phyloP scores from a whole-genome alignment of 2,329 filamentous ascomycete species.

The Xylaria sp. region DNA sequence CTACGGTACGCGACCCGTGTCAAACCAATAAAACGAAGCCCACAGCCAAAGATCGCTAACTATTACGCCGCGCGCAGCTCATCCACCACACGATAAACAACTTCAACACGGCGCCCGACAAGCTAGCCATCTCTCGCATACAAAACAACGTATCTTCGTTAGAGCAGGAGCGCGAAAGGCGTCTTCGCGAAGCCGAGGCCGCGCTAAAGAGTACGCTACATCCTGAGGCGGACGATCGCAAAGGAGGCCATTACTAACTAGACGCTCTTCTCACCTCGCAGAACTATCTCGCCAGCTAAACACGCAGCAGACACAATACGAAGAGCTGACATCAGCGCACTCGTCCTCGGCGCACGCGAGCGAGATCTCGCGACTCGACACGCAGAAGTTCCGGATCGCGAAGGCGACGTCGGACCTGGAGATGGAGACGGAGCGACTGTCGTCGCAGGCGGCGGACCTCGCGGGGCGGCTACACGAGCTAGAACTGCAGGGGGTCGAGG shows the following conservation, averaged over 20 bases:
- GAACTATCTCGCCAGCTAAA: slow-evolving; percentile 79
- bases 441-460: slow-evolving; percentile 79
- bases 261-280: slow-evolving; percentile 47
- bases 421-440: slow-evolving; percentile 93
- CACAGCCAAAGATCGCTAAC: slow-evolving; percentile 17
- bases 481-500: slow-evolving; percentile 88
- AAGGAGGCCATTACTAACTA: too few species aligned
- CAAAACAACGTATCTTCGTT: slow-evolving; percentile 84
- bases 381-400: slow-evolving; percentile 92
- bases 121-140: slow-evolving; percentile 82
- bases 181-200: slow-evolving; percentile 75
- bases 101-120: slow-evolving; percentile 95
- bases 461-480: slow-evolving; percentile 80
- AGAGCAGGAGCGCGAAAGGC: slow-evolving; percentile 82
- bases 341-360: slow-evolving; percentile 82
- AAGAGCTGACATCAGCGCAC: slow-evolving; percentile 78
- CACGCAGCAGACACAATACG: slow-evolving; percentile 78
- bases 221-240: neutral
- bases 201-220: slow-evolving; percentile 66
- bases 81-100: slow-evolving; percentile 92
- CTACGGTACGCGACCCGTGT: slow-evolving; percentile 68
- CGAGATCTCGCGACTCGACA: slow-evolving; percentile 87
- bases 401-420: slow-evolving; percentile 90
- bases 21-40: neutral
- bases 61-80: slow-evolving; percentile 67